Evolutionary conservation across 768 basidiomycete species (phyloP).

Genomic region (Lentinula lateritia): DNA sequence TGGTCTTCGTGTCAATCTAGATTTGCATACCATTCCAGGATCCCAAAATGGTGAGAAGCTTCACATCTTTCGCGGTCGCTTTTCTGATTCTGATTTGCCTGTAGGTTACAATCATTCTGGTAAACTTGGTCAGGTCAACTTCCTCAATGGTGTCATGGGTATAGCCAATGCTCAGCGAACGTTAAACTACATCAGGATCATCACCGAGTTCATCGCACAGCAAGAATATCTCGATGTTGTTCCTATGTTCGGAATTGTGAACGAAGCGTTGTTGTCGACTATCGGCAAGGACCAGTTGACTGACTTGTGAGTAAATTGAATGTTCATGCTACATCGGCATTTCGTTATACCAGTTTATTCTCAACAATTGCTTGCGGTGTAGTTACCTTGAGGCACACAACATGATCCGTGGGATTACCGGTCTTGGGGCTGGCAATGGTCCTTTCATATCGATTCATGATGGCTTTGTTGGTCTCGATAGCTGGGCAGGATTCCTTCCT

Average conservation of each 20-base stretch:
- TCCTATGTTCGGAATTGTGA: conserved; percentile 58
- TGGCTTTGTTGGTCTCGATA: conserved; percentile 35
- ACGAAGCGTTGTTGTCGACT: conserved; percentile 47
- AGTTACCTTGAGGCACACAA: conserved; percentile 56
- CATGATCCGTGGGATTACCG: conserved; percentile 69
- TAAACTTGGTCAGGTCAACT: conserved; percentile 55
- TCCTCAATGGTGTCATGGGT: conserved; percentile 75
- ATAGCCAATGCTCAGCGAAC: conserved; percentile 80
- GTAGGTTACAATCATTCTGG: conserved; percentile 60
- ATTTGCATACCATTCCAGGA: conserved; percentile 77
- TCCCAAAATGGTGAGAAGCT: conserved; percentile 56
- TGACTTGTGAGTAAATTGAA: conserved; percentile 54
- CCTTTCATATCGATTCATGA: conserved; percentile 54
- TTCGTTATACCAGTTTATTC: conserved; percentile 22
- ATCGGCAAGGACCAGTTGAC: conserved; percentile 55
- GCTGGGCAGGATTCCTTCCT: conserved; percentile 38
- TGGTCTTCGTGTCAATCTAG: conserved; percentile 77
- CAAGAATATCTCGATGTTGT: conserved; percentile 65
- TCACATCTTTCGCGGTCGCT: conserved; percentile 36
- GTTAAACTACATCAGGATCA: conserved; percentile 71
- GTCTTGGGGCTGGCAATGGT: conserved; percentile 63
- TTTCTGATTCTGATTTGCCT: conserved; percentile 15
- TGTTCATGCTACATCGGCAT: conserved; percentile 12
- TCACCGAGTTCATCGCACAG: conserved; percentile 81
- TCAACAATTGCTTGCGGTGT: conserved; percentile 10